Evolutionary conservation across 768 basidiomycete species (phyloP).

Genomic region (Amanita brunnescens): DNA sequence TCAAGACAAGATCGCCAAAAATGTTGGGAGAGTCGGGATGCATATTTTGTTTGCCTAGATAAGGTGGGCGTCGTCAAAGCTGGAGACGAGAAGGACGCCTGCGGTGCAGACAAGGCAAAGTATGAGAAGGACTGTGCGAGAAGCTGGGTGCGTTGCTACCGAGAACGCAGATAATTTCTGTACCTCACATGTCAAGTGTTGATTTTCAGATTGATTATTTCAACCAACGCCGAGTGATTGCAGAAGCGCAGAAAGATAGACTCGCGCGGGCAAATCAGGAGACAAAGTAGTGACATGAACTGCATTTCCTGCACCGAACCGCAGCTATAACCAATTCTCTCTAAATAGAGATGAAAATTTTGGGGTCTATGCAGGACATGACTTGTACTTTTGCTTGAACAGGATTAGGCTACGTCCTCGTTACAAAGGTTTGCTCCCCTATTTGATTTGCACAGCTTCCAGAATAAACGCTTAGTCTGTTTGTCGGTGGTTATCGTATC

Average conservation of each 20-base stretch:
- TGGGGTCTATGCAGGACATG: not conserved
- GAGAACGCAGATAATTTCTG: too few relatives aligned
- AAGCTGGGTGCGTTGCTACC: conserved; percentile 69
- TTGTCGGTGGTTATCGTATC: too few relatives aligned
- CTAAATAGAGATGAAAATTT: not conserved
- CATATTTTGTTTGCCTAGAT: conserved; percentile 83
- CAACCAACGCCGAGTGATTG: conserved; percentile 80
- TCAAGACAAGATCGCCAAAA: conserved; percentile 61
- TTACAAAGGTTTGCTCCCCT: too few relatives aligned
- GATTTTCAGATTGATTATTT: conserved; percentile 88
- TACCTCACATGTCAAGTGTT: too few relatives aligned
- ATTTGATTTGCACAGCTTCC: too few relatives aligned
- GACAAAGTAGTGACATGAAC: conserved; percentile 21
- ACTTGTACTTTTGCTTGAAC: not conserved
- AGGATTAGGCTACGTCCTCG: not conserved
- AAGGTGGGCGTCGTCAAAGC: conserved; percentile 56
- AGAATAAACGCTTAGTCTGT: too few relatives aligned
- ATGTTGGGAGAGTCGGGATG: conserved; percentile 83
- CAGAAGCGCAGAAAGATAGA: conserved; percentile 68
- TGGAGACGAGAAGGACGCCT: conserved; percentile 60
- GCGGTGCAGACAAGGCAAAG: conserved; percentile 40
- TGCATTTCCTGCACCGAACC: not conserved
- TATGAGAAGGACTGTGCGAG: conserved; percentile 77
- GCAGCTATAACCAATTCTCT: not conserved
- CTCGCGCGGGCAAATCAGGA: conserved; percentile 39